These are phyloP conservation scores for Wallacemonas collosoma DNA, from an alignment of 208 protist genomes.

Conservation along the genomic window DNA sequence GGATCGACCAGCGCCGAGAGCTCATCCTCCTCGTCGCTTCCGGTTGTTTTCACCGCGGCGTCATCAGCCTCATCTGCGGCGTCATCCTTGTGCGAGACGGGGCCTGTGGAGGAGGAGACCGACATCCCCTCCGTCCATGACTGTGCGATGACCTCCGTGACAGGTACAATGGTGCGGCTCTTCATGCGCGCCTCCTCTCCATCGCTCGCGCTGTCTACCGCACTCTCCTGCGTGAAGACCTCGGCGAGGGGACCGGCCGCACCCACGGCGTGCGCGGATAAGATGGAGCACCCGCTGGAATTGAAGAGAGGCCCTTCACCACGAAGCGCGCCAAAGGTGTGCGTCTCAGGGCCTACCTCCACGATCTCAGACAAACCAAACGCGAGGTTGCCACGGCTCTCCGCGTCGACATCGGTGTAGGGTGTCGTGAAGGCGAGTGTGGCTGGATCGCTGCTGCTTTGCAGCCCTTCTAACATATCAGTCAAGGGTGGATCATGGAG, in stretches of 20 bases:
- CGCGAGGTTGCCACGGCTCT: no score
- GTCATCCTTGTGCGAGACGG: background rate
- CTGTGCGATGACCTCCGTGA: no score
- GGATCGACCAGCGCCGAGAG: background rate
- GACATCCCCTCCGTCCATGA: no score
- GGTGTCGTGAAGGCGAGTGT: background rate
- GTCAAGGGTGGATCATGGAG: no score
- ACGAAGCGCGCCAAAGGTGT: background rate
- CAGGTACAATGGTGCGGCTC: constrained; percentile 5
- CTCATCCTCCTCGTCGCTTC: background rate
- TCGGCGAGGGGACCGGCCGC: background rate
- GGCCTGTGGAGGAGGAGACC: background rate
- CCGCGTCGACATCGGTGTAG: background rate
- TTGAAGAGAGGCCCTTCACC: background rate
- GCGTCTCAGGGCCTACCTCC: background rate
- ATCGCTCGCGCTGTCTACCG: background rate
- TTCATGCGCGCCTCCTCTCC: constrained; percentile 1
- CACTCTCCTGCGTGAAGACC: background rate
- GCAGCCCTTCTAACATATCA: no score
- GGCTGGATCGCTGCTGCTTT: background rate
- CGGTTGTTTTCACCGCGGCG: background rate
- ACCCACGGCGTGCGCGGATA: background rate
- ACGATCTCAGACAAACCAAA: no score
- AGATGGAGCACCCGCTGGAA: background rate
- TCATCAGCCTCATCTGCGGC: background rate